Percentiles rank a stretch among this genome's conserved stretches.
Conservation (phyloP, 768 basidiomycete species). For the Antrodiella citrinella region DNA sequence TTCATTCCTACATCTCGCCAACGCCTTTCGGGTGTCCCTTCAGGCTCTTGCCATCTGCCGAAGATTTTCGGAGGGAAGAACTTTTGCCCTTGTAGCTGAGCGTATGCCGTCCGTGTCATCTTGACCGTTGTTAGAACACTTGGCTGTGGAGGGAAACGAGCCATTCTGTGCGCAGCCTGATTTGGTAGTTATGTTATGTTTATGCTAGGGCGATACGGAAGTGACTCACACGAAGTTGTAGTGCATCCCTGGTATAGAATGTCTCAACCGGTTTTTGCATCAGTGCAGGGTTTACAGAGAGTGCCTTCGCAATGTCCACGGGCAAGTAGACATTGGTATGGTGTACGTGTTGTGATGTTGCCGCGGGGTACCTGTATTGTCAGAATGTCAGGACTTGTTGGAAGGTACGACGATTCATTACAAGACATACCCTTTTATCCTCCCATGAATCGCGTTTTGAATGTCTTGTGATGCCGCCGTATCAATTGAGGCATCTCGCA, state of each 20-base stretch:
- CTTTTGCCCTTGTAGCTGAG: slow-evolving; percentile 84
- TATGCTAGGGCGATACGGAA: background rate
- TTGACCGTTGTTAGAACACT: slow-evolving; percentile 52
- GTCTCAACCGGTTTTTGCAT: slow-evolving; percentile 84
- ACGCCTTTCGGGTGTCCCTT: slow-evolving; percentile 61
- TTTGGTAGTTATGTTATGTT: background rate
- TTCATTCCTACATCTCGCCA: slow-evolving; percentile 91
- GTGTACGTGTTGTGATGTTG: slow-evolving; percentile 63
- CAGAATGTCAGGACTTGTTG: slow-evolving; percentile 1
- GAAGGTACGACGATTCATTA: background rate
- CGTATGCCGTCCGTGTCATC: slow-evolving; percentile 89
- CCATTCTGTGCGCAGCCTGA: slow-evolving; percentile 83
- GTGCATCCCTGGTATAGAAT: slow-evolving; percentile 92
- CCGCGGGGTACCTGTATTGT: slow-evolving; percentile 56
- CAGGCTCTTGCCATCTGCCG: slow-evolving; percentile 56
- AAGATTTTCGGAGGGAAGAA: slow-evolving; percentile 91
- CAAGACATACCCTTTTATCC: slow-evolving; percentile 50
- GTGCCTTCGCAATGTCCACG: slow-evolving; percentile 64
- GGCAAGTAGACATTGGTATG: slow-evolving; percentile 75
- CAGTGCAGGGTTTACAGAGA: slow-evolving; percentile 54
- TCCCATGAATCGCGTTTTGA: slow-evolving; percentile 59
- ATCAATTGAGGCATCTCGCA: slow-evolving; percentile 42
- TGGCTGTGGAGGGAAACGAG: slow-evolving; percentile 75
- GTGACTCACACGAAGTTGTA: slow-evolving; percentile 71
- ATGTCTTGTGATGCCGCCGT: slow-evolving; percentile 57